Base-by-base conservation (phyloP, 805 yeast species). In the Brettanomyces nanus region DNA sequence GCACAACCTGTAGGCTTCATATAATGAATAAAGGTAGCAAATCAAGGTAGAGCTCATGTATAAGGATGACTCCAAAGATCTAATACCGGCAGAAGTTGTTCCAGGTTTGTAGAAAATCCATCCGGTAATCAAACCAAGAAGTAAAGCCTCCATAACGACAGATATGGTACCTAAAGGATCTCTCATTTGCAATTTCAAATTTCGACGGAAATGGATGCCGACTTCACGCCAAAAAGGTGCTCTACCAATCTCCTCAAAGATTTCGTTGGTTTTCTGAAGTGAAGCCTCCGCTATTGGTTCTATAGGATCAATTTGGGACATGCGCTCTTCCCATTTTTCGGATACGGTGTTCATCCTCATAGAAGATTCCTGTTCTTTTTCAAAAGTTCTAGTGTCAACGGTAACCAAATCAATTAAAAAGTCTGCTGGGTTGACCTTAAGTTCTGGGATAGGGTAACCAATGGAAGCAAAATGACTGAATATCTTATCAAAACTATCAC, bases 61-160 rank as follows among this genome's bases (percentile, higher is more conserved):
- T 5, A 77, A 45, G 1, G 77, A 61, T 9, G 77, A 73, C 20
- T 73, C 58, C 5, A 54, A 56, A 1, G 94, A 69, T 44, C 94
- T 60, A 17, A 83, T 68, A 5, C 95, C 95, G 1, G 77, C 68
- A 26, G 77, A 45, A 10, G 73, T 64, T 3, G 69, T 66, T 15
- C 69, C 73, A 3, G 87, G 87, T 45, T 72, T 72, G 52, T 59
- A 80, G 50, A 79, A 85, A 30, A 85, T 69, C 87, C 92, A 83
- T 0, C 95, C 95, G 30, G 72, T 60, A n/a, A 77, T 60, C 2
- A 75, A 51, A 0, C 86, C 81, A 44, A 83, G 59, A 5, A 78
- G 45, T 0, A 72, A 37, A 0, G 69, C 53, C 19, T 71, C 72
- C 13, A 65, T 52, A 13, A 65, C 42, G 22, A 71, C 47, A 0